Conservation (phyloP, 805 yeast genomes). For the Starmerella lactis-condensi region DNA sequence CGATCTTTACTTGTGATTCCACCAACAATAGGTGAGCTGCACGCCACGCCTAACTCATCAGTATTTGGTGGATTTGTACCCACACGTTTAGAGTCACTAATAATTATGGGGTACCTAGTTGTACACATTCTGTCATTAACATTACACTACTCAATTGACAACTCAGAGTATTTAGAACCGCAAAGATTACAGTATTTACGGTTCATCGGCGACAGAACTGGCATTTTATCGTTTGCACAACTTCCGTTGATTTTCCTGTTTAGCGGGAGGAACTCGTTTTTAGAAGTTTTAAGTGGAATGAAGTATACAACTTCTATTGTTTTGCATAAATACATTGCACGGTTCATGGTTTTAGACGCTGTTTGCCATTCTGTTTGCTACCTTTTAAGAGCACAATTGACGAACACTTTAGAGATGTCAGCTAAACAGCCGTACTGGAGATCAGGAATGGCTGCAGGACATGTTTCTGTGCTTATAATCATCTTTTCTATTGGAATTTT, state of each 20-base stretch:
- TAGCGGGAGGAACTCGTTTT: constrained; percentile 6
- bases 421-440: constrained; percentile 7
- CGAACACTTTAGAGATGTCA: constrained; percentile 1
- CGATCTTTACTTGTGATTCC: too few species aligned
- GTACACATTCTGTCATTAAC: constrained; percentile 6
- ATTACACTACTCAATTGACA: constrained; percentile 7
- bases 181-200: constrained; percentile 4
- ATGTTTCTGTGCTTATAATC: constrained; percentile 1
- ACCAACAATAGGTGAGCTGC: too few species aligned
- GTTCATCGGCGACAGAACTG: constrained; percentile 10
- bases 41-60: too few species aligned
- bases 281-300: constrained; percentile 4
- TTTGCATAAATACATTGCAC: constrained; percentile 11
- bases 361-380: constrained; percentile 9
- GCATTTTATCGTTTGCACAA: constrained; percentile 10
- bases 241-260: constrained; percentile 7
- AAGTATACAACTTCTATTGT: constrained; percentile 8
- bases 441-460: constrained; percentile 6
- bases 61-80: constrained; percentile 11
- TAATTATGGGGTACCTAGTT: constrained; percentile 4
- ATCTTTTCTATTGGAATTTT: constrained; percentile 5
- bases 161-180: constrained; percentile 6
- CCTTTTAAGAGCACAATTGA: constrained; percentile 2
- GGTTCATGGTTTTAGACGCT: constrained; percentile 8
- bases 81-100: constrained; percentile 2